Evolutionary conservation across 257 asterid genomes (phyloP).

Genomic region (Solanum ahanhuiri): DNA sequence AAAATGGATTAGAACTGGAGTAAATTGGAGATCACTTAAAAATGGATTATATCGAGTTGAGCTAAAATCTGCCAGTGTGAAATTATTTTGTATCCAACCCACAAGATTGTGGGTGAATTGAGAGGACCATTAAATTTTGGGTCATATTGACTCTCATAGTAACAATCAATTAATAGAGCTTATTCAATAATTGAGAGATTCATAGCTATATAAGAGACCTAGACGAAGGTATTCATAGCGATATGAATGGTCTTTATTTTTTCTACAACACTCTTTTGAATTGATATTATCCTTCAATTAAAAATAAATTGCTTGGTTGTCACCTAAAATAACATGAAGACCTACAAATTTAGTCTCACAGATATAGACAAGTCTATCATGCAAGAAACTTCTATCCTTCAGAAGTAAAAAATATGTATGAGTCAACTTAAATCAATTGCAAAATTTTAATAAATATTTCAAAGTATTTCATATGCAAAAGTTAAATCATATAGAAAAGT

Average conservation of each 20-base stretch:
- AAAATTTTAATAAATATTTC: background rate
- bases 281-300: background rate
- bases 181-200: background rate
- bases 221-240: no score
- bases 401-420: background rate
- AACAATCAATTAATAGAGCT: background rate
- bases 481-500: background rate
- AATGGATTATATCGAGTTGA: background rate
- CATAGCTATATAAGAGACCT: background rate
- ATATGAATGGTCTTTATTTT: no score
- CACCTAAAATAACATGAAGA: background rate
- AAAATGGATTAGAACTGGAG: background rate
- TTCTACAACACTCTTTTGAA: background rate
- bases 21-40: background rate
- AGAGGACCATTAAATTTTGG: background rate
- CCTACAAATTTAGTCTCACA: background rate
- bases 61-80: background rate
- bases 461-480: background rate
- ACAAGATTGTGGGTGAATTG: background rate
- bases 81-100: background rate
- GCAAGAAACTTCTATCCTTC: background rate
- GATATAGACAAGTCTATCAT: background rate
- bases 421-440: background rate
- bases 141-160: background rate
- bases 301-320: background rate